Percentiles rank a stretch among this genome's conserved stretches.
phyloP scores from a whole-genome alignment of 1,139 yeast species.

The Hemisphaericaspora xylanilytica region DNA sequence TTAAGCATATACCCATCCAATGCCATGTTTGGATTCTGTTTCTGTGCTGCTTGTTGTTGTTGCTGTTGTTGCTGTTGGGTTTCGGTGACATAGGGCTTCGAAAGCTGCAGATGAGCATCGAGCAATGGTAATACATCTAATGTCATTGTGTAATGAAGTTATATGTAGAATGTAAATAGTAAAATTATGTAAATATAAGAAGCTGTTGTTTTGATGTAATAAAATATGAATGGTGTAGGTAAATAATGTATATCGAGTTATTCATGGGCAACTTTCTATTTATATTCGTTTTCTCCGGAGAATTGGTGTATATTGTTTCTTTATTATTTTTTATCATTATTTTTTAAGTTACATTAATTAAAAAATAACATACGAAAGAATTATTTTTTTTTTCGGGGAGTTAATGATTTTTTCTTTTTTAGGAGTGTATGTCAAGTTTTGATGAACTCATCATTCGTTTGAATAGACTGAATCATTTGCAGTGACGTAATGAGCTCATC shows the following conservation, averaged over 20 bases:
- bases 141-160: slow-evolving; percentile 14
- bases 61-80: slow-evolving; percentile 6
- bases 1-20: slow-evolving; percentile 25
- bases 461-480: no score
- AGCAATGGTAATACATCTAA: slow-evolving; percentile 18
- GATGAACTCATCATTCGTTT: no score
- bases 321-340: background rate
- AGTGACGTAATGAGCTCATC: no score
- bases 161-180: no score
- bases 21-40: slow-evolving; percentile 15
- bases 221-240: no score
- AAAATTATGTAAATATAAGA: background rate
- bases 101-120: slow-evolving; percentile 8
- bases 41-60: slow-evolving; percentile 4
- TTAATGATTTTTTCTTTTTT: no score
- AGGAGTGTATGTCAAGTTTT: no score
- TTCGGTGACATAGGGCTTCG: slow-evolving; percentile 9
- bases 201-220: no score
- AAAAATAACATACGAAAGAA: background rate
- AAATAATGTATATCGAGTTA: background rate
- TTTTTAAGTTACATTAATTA: background rate
- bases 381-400: background rate
- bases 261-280: background rate
- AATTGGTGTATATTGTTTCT: background rate
- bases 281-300: background rate